Base-by-base conservation (phyloP, 768 basidiomycete genomes). In the Rhizopogon vesiculosus region DNA sequence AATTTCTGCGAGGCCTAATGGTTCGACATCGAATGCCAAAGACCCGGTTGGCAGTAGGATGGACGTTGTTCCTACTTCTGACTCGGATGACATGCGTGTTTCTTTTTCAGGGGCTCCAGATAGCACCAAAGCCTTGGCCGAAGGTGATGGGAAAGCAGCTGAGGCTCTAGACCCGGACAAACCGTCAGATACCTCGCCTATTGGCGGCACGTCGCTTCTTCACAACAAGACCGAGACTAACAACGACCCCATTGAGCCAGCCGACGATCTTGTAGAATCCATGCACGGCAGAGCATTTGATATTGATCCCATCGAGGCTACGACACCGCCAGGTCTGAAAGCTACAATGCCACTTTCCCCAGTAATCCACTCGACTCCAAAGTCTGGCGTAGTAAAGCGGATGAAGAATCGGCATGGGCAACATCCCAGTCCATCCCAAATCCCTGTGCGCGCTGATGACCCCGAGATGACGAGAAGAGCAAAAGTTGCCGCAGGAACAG, bases 231-330 rank as follows among this genome's bases (percentile, higher is more conserved):
- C 3, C 13, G 48, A 46, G 6, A 44, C 40, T 18, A 58, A 53
- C 3, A 55, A 15, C 12, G 80, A 82, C 57, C 76, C 78, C 7
- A 80, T 80, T 51, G 76, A 79, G 56, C 68, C 72, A 29, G 69
- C 72, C 1, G 78, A 78, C 13, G 71, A 69, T 54, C 61, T 72
- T 56, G 65, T 61, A n/a, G 56, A 59, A 48, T 25, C 3, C 25
- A 0, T 25, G 25, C 42, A 53, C 41, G 54, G 53, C 15, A 46
- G 25, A 43, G 45, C 50, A 29, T 55, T 42, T 38, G 60, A 64
- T 2, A 48, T 41, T 13, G 76, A 71, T 35, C 66, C 70, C 16
- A 73, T 74, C 40, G 73, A 74, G 55, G 45, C 56, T 7, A 59
- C 51, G 19, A 49, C 31, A 19, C 31, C 42, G 10, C 40, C 33